Percentiles rank a stretch among this genome's conserved stretches.
Evolutionary conservation across 768 basidiomycete species (phyloP).

Genomic region (Mycena chlorophos): DNA sequence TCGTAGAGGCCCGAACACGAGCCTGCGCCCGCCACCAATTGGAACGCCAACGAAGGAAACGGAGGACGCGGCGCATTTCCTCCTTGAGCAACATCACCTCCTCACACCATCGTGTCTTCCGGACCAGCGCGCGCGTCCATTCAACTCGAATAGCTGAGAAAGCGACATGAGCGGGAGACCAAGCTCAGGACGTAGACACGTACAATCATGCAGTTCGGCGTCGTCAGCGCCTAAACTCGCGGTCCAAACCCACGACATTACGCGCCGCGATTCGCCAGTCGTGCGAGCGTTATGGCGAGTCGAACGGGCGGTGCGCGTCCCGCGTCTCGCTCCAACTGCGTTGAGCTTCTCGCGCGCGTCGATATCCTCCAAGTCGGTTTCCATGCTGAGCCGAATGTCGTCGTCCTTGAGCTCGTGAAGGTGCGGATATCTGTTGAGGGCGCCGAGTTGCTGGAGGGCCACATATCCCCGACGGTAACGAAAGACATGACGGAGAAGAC

Average conservation of each 20-base stretch:
- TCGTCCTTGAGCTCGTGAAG: not conserved
- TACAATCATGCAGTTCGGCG: constrained; percentile 5
- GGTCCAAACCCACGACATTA: constrained; percentile 13
- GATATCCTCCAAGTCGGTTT: not conserved
- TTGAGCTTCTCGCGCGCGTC: constrained; percentile 3
- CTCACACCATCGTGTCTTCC: constrained; percentile 7
- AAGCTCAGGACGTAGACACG: not conserved
- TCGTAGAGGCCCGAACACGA: not conserved
- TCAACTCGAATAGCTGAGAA: constrained; percentile 11
- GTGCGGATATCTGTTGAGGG: not conserved
- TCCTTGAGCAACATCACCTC: constrained; percentile 18
- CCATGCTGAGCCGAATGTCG: not conserved
- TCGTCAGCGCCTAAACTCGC: constrained; percentile 9
- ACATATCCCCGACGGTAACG: not conserved
- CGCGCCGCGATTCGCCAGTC: not conserved
- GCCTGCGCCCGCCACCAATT: constrained; percentile 2
- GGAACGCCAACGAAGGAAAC: constrained; percentile 5
- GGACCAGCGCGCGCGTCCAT: constrained; percentile 10
- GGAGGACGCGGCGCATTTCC: constrained; percentile 11
- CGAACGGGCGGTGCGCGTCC: not conserved
- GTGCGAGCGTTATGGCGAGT: not conserved
- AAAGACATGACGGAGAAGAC: not conserved
- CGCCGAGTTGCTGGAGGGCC: not conserved
- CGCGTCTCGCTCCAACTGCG: not conserved
- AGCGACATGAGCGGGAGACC: not conserved